These are phyloP conservation scores for Sclerotinia glacialis DNA, from an alignment of 2,329 filamentous ascomycete species.

Conservation along the genomic window DNA sequence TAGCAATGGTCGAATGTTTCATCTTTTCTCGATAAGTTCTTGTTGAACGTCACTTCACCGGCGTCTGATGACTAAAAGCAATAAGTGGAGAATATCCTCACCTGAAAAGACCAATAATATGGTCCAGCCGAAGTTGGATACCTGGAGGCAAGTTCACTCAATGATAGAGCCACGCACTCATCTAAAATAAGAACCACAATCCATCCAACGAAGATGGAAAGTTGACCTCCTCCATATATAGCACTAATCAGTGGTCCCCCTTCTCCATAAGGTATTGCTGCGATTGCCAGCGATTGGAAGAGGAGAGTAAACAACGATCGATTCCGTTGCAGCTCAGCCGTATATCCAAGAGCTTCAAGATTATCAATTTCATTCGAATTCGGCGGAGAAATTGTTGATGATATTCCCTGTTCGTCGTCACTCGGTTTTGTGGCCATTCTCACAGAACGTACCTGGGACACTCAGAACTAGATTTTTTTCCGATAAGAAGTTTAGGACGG, in stretches of 20 bases:
- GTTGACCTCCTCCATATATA: slow-evolving; percentile 45
- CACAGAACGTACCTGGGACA: not conserved
- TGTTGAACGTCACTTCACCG: not conserved
- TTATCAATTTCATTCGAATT: slow-evolving; percentile 29
- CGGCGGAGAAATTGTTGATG: slow-evolving; percentile 13
- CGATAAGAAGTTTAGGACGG: not conserved
- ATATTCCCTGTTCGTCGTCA: slow-evolving; percentile 23
- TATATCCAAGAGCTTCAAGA: slow-evolving; percentile 50
- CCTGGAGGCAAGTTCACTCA: slow-evolving; percentile 72
- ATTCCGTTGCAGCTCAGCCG: slow-evolving; percentile 55
- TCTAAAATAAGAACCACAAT: slow-evolving; percentile 52
- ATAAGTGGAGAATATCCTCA: not conserved
- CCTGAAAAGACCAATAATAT: slow-evolving; percentile 76
- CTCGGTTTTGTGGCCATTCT: not conserved
- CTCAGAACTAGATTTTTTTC: not conserved
- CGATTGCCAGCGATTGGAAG: slow-evolving; percentile 60
- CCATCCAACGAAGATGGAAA: slow-evolving; percentile 58
- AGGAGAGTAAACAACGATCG: slow-evolving; percentile 58
- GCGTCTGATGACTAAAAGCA: not conserved
- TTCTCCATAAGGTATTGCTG: slow-evolving; percentile 55
- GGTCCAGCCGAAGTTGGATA: slow-evolving; percentile 76
- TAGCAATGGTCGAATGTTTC: not conserved
- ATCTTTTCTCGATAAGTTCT: not conserved
- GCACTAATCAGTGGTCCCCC: slow-evolving; percentile 37
- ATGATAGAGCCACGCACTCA: slow-evolving; percentile 66